Base-by-base conservation (phyloP, 306 rosid species). In the Aeschynomene evenia region DNA sequence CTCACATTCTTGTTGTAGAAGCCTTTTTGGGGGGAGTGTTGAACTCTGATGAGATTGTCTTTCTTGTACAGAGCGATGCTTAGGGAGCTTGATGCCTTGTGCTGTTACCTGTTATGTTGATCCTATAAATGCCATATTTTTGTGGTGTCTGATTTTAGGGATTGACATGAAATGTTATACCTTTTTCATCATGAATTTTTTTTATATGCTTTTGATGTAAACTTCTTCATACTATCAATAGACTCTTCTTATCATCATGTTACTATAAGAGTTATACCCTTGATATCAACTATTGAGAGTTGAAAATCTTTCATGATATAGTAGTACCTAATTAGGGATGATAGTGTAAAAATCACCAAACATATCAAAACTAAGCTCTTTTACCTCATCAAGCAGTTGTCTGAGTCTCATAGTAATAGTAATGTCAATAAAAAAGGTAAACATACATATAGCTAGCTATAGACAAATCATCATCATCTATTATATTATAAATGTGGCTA, bases 21-120 rank as follows among this genome's bases (percentile, higher is more conserved):
- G 42, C 56, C 22, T 21, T 34, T 40, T 58, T 66, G 54, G 40
- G 19, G 16, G 26, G 19, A 15, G 33, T 40, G 33, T 64, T 69
- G 53, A 73, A 69, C 45, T 62, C 31, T 64, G 46, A 59, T 70
- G 76, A 80, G 74, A 72, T 63, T 70, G n/a, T 23, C 50, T 21
- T 70, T 73, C 66, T 45, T 75, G 82, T 76, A 83, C 53, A 76
- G 84, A 56, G 79, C 40, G 77, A 61, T 4, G 3, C 45, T 7
- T 56, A 29, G 49, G 64, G 56, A 77, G 76, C 77, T 46, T 65
- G 70, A 58, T 74, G 58, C 46, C 65, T 56, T 54, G 4, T 77
- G 74, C 76, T 63, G 9, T 57, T 39, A 45, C 50, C 76, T 63
- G 9, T 57, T 39, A 45, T 57, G 46, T 80, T 70, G 66, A 57